These are phyloP conservation scores for Verruconis gallopava DNA, from an alignment of 2,329 filamentous ascomycete species.

Conservation along the genomic window DNA sequence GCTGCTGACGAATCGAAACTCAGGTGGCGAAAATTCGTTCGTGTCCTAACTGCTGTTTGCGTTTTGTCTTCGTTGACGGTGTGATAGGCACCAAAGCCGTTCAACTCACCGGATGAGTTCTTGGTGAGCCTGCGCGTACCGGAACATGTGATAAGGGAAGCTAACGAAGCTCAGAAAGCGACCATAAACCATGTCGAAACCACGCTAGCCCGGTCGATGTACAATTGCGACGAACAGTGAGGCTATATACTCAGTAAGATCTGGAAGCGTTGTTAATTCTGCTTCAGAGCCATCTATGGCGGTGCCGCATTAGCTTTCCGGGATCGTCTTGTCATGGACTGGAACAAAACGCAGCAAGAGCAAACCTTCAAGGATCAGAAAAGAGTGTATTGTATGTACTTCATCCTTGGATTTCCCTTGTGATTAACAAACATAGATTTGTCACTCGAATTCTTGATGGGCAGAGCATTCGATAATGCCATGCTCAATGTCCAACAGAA, in stretches of 20 bases:
- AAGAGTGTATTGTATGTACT: conserved; percentile 66
- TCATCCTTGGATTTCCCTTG: not conserved
- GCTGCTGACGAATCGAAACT: too few relatives aligned
- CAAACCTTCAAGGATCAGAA: conserved; percentile 87
- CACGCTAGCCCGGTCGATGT: conserved; percentile 85
- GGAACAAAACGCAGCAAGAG: conserved; percentile 96
- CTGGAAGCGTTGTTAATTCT: conserved; percentile 8
- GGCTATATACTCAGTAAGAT: conserved; percentile 12
- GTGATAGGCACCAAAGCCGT: conserved; percentile 50
- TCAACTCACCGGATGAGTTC: conserved; percentile 71
- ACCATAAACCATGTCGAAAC: conserved; percentile 93
- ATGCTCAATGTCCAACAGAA: conserved; percentile 94
- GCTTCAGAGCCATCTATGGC: conserved; percentile 62
- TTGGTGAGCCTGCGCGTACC: conserved; percentile 27
- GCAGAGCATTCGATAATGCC: conserved; percentile 88
- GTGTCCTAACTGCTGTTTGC: conserved; percentile 14
- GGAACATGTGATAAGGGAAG: not conserved
- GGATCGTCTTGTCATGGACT: conserved; percentile 83
- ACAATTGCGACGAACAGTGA: conserved; percentile 84
- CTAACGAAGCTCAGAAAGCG: conserved; percentile 45
- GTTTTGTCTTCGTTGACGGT: conserved; percentile 11
- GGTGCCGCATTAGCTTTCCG: conserved; percentile 86
- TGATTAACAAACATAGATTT: conserved; percentile 44
- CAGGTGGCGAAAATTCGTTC: conserved; percentile 49
- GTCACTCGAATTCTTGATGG: conserved; percentile 96